phyloP scores from a whole-genome alignment of 1,139 yeast species.

The Eremothecium cymbalariae region DNA sequence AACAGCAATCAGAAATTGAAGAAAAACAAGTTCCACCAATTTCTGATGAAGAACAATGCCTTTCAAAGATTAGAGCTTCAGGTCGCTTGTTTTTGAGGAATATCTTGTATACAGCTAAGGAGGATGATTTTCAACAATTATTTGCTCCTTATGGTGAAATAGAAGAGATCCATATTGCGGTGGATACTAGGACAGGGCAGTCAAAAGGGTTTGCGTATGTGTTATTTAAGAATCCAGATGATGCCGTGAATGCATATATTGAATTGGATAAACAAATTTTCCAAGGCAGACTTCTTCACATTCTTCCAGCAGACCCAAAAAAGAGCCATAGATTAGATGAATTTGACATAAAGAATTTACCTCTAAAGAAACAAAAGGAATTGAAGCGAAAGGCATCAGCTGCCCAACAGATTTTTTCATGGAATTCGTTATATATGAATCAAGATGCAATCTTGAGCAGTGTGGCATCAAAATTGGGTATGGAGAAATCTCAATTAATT shows the following conservation, averaged over 20 bases:
- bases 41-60: constrained; percentile 40
- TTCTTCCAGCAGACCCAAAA: constrained; percentile 77
- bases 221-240: constrained; percentile 54
- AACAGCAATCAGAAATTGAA: constrained; percentile 13
- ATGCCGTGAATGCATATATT: constrained; percentile 69
- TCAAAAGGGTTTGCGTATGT: constrained; percentile 92
- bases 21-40: constrained; percentile 22
- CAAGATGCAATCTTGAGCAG: constrained; percentile 87
- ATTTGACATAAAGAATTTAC: constrained; percentile 80
- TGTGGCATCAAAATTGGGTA: constrained; percentile 77
- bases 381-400: constrained; percentile 80
- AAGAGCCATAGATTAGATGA: constrained; percentile 77
- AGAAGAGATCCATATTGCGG: constrained; percentile 81
- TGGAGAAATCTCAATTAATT: constrained; percentile 71
- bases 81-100: constrained; percentile 87
- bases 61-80: constrained; percentile 51
- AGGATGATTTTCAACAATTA: constrained; percentile 61
- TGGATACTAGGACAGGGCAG: constrained; percentile 81
- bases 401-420: constrained; percentile 74
- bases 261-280: constrained; percentile 79
- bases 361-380: constrained; percentile 84
- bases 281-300: constrained; percentile 89
- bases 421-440: constrained; percentile 92
- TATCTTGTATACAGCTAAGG: constrained; percentile 70
- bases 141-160: constrained; percentile 42